Evolutionary conservation across 2,329 filamentous ascomycete species (phyloP).

Genomic region (Sporothrix variecibatus): DNA sequence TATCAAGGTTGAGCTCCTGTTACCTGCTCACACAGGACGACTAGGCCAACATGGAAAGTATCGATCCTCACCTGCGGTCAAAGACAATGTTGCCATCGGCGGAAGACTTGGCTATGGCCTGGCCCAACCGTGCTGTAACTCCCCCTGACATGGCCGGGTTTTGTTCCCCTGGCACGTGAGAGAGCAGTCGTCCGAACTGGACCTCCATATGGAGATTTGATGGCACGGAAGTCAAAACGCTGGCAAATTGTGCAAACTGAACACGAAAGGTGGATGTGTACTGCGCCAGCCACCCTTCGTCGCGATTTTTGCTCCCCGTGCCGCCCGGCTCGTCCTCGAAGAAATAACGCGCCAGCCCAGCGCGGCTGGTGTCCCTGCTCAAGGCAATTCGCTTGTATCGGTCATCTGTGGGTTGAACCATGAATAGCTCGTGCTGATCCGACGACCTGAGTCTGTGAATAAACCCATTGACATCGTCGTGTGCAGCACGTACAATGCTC

Average conservation of each 20-base stretch:
- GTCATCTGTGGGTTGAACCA: not conserved
- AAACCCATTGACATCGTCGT: not conserved
- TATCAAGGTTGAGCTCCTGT: not conserved
- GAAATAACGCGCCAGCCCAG: not conserved
- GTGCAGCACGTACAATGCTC: not conserved
- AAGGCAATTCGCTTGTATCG: not conserved
- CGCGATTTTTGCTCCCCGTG: not conserved
- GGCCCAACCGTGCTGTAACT: not conserved
- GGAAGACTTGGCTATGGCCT: not conserved
- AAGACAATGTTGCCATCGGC: conserved; percentile 2
- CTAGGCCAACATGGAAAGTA: not conserved
- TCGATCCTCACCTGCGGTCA: conserved; percentile 22
- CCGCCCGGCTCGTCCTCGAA: not conserved
- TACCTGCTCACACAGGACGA: not conserved
- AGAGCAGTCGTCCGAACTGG: conserved; percentile 17
- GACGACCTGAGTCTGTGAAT: not conserved
- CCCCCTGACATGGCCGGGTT: not conserved
- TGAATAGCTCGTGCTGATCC: not conserved
- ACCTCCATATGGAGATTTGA: conserved; percentile 9
- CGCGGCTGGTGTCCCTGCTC: not conserved
- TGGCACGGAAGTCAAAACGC: not conserved
- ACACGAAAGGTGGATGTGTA: not conserved
- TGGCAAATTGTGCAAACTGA: not conserved
- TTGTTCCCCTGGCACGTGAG: not conserved
- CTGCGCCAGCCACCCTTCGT: not conserved